Percentiles rank a stretch among this genome's conserved stretches.
phyloP scores from a whole-genome alignment of 345 rosid species.

The Punica granatum region DNA sequence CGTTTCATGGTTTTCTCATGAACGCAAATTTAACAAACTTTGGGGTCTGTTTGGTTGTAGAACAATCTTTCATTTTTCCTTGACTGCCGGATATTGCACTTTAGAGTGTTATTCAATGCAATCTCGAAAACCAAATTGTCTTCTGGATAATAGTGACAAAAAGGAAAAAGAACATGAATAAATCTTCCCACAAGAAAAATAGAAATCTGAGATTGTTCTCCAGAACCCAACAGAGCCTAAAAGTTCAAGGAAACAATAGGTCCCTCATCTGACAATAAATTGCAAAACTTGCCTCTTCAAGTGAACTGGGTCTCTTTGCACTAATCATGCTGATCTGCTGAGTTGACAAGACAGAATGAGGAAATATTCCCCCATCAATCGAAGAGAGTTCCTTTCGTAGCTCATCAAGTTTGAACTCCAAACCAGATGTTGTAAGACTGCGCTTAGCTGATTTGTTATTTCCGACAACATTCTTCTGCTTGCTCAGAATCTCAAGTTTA shows the following conservation, averaged over 20 bases:
- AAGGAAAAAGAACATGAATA: no score
- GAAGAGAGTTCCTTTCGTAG: constrained; percentile 69
- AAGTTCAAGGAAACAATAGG: background rate
- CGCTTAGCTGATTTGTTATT: constrained; percentile 39
- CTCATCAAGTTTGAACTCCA: constrained; percentile 68
- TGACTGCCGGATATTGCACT: background rate
- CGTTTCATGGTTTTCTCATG: no score
- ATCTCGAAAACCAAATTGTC: background rate
- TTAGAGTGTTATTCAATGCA: background rate
- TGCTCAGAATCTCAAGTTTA: constrained; percentile 50
- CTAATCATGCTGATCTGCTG: constrained; percentile 64
- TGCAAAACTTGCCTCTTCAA: constrained; percentile 44
- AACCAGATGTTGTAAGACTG: constrained; percentile 30
- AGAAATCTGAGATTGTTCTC: background rate
- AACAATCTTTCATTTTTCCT: background rate
- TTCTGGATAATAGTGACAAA: no score
- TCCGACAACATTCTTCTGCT: constrained; percentile 23
- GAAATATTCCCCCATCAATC: constrained; percentile 64
- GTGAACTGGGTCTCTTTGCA: constrained; percentile 46
- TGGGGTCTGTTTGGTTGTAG: background rate
- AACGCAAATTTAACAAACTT: no score
- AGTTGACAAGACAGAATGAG: constrained; percentile 73
- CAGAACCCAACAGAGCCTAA: background rate
- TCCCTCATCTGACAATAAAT: background rate
- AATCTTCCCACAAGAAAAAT: background rate